Base-by-base conservation (phyloP, 73 alveolate genomes). In the Urostyla sp. region DNA sequence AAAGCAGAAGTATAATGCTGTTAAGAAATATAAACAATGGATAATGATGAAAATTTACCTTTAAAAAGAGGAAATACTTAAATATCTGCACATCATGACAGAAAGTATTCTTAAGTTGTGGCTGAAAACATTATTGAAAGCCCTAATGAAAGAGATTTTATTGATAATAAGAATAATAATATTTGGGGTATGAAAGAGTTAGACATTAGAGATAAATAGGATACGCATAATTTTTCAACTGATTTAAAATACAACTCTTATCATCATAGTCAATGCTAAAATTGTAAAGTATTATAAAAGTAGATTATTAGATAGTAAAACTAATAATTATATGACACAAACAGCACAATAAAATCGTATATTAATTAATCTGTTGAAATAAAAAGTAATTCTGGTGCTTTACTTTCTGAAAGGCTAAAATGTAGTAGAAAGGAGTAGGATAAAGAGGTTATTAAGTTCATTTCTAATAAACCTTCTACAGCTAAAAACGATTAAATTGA, bases 121-220 rank as follows among this genome's bases (percentile, higher is more conserved):
- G 58, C 79, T 16, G 79, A 63, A 40, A 63, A 63, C 44, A 40
- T 63, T 2, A 24, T 63, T 2, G 79, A 63, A 38, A 63, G 79
- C 44, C 79, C 79, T 3, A 63, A 63, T 63, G 79, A 63, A 43
- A 63, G 60, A 63, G 79, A 43, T 1, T 63, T 63, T 38, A 36
- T 38, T 43, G 79, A 63, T 63, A n/a, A 16, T 11, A 63, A 63
- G 30, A 63, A 63, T 34, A 38, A 63, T 40, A 63, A 63, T 38
- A 43, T 63, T n/a, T 63, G 79, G 79, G 60, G 79, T 3, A 20
- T 63, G 26, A 63, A 63, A 38, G 79, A 63, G 44, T 43, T 63
- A 16, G 79, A 63, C 26, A 26, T 63, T 0, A 36, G 60, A 31
- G 79, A 63, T 63, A 63, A 38, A 21, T 60, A 38, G 6, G 79